These are phyloP conservation scores for Bretschneidera sinensis DNA, from an alignment of 345 rosid species.

Conservation along the genomic window DNA sequence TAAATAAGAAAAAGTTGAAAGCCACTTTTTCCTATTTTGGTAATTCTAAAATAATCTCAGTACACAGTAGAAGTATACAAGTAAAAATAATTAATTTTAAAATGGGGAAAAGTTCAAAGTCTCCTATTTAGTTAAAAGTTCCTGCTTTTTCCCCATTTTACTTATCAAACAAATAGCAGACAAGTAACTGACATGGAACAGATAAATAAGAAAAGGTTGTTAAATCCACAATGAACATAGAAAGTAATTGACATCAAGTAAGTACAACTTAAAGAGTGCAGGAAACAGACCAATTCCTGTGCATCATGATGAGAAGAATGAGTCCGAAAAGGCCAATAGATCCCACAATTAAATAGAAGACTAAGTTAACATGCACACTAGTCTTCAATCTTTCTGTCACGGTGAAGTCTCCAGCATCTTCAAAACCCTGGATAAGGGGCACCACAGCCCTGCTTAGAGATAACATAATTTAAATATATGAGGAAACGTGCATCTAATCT, in stretches of 20 bases:
- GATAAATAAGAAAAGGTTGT: no score
- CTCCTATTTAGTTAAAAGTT: no score
- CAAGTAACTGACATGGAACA: no score
- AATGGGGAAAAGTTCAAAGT: no score
- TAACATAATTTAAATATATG: slow-evolving; percentile 42
- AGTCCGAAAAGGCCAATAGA: slow-evolving; percentile 84
- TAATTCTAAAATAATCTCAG: no score
- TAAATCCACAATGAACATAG: slow-evolving; percentile 3
- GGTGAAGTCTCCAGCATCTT: slow-evolving; percentile 99
- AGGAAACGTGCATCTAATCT: slow-evolving; percentile 32
- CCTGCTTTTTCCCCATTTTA: no score
- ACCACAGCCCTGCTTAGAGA: slow-evolving; percentile 96
- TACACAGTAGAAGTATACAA: no score
- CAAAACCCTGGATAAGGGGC: slow-evolving; percentile 99
- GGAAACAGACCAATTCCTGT: slow-evolving; percentile 40
- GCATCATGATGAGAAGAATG: slow-evolving; percentile 79
- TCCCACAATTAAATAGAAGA: slow-evolving; percentile 89
- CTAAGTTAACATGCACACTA: slow-evolving; percentile 83
- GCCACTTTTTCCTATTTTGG: slow-evolving; percentile 11
- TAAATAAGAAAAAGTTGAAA: background rate
- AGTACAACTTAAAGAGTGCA: background rate
- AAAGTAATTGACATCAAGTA: background rate
- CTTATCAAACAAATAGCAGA: no score
- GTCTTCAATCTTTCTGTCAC: slow-evolving; percentile 85
- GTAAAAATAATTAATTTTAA: no score